These are phyloP conservation scores for Moricandia arvensis DNA, from an alignment of 345 rosid genomes.

Conservation along the genomic window DNA sequence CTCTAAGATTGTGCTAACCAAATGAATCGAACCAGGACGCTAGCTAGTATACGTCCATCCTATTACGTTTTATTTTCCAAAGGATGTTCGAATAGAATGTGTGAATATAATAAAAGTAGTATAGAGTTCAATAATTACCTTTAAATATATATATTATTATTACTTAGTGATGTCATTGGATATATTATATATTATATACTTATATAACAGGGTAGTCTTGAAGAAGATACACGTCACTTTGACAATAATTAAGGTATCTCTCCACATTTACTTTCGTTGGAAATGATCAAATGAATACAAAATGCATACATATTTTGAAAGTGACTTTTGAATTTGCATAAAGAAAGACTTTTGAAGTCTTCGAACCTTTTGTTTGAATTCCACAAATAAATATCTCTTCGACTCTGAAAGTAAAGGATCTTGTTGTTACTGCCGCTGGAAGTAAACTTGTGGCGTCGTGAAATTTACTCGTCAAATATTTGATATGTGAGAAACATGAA, in stretches of 20 bases:
- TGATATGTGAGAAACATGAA: neutral
- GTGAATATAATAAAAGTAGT: neutral
- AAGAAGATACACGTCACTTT: conserved; percentile 24
- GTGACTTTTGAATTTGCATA: neutral
- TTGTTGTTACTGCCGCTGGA: neutral
- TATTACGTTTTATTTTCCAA: neutral
- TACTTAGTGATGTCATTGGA: neutral
- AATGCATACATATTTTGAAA: conserved; percentile 1
- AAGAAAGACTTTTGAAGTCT: conserved; percentile 13
- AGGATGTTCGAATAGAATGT: neutral
- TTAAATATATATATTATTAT: neutral
- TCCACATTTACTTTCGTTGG: neutral
- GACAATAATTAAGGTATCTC: conserved; percentile 8
- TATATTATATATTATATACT: neutral
- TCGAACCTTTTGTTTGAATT: conserved; percentile 18
- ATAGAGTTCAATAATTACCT: neutral
- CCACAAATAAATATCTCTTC: neutral
- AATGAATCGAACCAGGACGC: neutral
- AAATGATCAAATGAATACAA: conserved; percentile 21
- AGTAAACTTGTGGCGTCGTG: neutral
- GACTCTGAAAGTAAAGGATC: neutral
- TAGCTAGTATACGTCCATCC: neutral
- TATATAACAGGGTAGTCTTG: neutral
- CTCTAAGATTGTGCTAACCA: neutral
- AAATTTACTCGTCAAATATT: neutral